Evolutionary conservation across 805 yeast species (phyloP).

Genomic region (Starmerella roubikii): DNA sequence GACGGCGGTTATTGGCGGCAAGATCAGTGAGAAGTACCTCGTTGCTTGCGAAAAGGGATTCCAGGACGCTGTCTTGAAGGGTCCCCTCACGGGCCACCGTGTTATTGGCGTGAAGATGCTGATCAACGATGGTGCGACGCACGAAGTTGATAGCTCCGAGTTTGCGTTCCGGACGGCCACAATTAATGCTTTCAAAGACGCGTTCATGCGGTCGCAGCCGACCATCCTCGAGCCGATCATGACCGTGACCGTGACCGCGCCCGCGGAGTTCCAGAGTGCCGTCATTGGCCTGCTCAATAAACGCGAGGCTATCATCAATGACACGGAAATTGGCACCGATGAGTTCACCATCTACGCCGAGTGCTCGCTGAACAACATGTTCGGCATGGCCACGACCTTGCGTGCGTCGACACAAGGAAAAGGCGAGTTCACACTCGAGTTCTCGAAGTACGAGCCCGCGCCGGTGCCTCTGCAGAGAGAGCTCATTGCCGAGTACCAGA

Average conservation of each 20-base stretch:
- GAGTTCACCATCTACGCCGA: slow-evolving; percentile 90
- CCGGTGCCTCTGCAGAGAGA: slow-evolving; percentile 82
- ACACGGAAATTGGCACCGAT: slow-evolving; percentile 86
- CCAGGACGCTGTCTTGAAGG: slow-evolving; percentile 87
- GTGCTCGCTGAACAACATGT: slow-evolving; percentile 91
- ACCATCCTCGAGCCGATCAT: slow-evolving; percentile 91
- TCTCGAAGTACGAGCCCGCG: slow-evolving; percentile 82
- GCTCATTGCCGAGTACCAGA: slow-evolving; percentile 69
- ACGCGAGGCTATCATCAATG: slow-evolving; percentile 79
- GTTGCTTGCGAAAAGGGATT: slow-evolving; percentile 92
- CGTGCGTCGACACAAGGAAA: slow-evolving; percentile 98
- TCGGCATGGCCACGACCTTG: slow-evolving; percentile 87
- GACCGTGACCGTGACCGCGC: slow-evolving; percentile 87
- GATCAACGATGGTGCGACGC: slow-evolving; percentile 93
- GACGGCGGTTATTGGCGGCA: slow-evolving; percentile 90
- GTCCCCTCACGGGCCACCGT: slow-evolving; percentile 89
- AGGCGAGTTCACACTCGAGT: slow-evolving; percentile 94
- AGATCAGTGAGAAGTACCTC: slow-evolving; percentile 87
- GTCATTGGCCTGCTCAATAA: slow-evolving; percentile 87
- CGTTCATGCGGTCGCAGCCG: slow-evolving; percentile 72
- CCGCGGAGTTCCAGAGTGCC: slow-evolving; percentile 88
- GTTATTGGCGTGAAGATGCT: slow-evolving; percentile 89
- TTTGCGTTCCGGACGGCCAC: slow-evolving; percentile 91
- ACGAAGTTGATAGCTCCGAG: slow-evolving; percentile 94
- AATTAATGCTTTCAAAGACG: slow-evolving; percentile 79